Evolutionary conservation across 257 asterid genomes (phyloP).

Genomic region (Nyctanthes arbortristis): DNA sequence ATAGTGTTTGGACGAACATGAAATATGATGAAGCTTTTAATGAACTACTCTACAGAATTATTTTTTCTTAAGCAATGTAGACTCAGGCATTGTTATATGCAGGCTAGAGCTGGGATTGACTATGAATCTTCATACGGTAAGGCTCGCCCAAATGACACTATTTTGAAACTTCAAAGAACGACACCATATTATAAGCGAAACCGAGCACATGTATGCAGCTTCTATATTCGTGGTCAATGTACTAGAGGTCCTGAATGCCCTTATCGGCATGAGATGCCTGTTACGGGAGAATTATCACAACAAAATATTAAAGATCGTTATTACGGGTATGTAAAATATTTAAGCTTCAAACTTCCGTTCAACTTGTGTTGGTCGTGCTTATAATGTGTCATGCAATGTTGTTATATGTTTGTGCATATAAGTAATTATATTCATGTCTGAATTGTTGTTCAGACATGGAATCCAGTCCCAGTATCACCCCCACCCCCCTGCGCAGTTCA

Average conservation of each 20-base stretch:
- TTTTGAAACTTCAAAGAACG: constrained; percentile 93
- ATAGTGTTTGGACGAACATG: neutral
- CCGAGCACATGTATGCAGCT: constrained; percentile 97
- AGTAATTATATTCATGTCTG: neutral
- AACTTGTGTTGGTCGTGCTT: neutral
- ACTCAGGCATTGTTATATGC: constrained; percentile 27
- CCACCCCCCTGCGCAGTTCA: too few species aligned
- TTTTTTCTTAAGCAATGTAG: neutral
- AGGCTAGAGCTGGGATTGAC: constrained; percentile 99
- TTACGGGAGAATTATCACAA: constrained; percentile 93
- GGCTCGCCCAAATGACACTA: constrained; percentile 85
- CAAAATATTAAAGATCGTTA: constrained; percentile 97
- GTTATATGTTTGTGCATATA: too few species aligned
- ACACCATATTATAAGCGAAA: constrained; percentile 95
- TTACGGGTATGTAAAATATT: constrained; percentile 66
- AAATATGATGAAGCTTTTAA: neutral
- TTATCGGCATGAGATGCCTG: constrained; percentile 99
- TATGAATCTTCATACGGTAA: constrained; percentile 95
- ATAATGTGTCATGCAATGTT: too few species aligned
- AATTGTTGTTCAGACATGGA: neutral
- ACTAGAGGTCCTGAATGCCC: constrained; percentile 99
- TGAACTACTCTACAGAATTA: too few species aligned
- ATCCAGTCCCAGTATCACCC: neutral
- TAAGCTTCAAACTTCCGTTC: constrained; percentile 5
- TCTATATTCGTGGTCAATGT: constrained; percentile 92